Evolutionary conservation across 2,329 filamentous ascomycete genomes (phyloP).

Genomic region (Neurospora sp.): DNA sequence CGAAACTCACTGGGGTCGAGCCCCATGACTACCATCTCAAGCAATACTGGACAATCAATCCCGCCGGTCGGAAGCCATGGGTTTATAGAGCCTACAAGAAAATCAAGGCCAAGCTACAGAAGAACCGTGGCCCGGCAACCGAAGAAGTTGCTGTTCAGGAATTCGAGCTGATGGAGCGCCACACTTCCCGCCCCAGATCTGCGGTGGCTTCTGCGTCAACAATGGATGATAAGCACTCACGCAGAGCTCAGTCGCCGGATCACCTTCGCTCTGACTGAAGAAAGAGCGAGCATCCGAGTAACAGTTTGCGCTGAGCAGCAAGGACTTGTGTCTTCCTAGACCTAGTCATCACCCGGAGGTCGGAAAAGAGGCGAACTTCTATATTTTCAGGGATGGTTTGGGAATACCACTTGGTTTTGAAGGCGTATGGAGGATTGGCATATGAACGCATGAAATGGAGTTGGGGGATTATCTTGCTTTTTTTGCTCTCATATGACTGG

Average conservation of each 20-base stretch:
- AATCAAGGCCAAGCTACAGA: background rate
- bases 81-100: slow-evolving; percentile 28
- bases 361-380: background rate
- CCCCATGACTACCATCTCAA: slow-evolving; percentile 45
- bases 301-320: background rate
- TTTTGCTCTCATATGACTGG: background rate
- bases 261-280: background rate
- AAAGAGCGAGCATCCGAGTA: background rate
- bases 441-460: background rate
- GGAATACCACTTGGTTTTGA: background rate
- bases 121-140: background rate
- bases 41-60: slow-evolving; percentile 47
- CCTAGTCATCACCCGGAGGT: background rate
- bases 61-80: slow-evolving; percentile 37
- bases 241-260: background rate
- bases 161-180: background rate
- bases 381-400: background rate
- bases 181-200: background rate
- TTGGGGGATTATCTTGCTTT: background rate
- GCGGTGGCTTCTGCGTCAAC: background rate
- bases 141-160: background rate
- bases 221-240: background rate
- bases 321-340: background rate
- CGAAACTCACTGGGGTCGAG: slow-evolving; percentile 33
- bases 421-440: background rate